Evolutionary conservation across 2,329 filamentous ascomycete species (phyloP), one percentile per base, ranked within the genome.

Genomic region (Hyphodiscus sp.): DNA sequence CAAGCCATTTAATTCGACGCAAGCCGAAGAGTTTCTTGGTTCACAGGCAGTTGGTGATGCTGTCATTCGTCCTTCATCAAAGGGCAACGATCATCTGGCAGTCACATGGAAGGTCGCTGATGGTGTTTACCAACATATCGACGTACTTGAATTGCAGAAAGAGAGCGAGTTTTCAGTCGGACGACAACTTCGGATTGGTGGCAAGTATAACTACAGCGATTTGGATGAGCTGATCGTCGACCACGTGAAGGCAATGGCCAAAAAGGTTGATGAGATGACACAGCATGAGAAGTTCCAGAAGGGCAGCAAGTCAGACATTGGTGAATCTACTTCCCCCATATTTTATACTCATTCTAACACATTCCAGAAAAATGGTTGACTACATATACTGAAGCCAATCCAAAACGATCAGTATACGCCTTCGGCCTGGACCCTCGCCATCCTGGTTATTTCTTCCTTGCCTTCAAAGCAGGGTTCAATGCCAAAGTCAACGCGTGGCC

Each of bases 91-190:
- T 69, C 94, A 99, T 74, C 77, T 99, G 52, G 91, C 92, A 8
- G 84, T 99, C 46, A 99, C 94, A 0, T 99, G 94, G 94, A 99
- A 99, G 75, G 91, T 99, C 15, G 87, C 90, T 1, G 91, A 97
- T 68, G 87, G 87, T 55, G 85, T 97, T n/a, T 99, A 91, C 70
- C 91, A 99, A 72, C 94, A 99, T 70, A 89, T 99, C 59, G 94
- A 99, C 70, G 92, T 99, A 33, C 79, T 99, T 41, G 94, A 99
- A 73, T 78, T 99, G 66, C 89, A 95, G 70, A 99, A 99, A 73
- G 90, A 96, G 58, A 97, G 91, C 58, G 92, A 97, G 69, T 97
- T 96, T 69, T 91, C 91, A 0, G 86, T 97, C 2, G 94, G 94
- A 58, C 86, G 86, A 63, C 85, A 86, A 43, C 79, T 99, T 51